Evolutionary conservation across 176 grass and related monocot genomes (phyloP).

Genomic region (Hyparrhenia diplandra): DNA sequence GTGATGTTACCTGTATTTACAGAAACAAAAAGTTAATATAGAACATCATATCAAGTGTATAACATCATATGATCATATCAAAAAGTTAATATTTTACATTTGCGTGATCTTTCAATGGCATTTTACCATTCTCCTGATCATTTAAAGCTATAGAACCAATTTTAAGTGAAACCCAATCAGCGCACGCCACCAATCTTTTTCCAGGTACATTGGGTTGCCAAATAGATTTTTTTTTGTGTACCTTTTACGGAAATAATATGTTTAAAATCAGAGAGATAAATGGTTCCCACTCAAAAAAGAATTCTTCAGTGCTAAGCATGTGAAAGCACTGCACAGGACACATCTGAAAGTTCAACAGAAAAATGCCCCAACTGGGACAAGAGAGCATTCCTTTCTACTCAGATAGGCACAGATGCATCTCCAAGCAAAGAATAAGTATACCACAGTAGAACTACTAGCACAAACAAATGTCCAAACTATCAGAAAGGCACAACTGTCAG

Average conservation of each 20-base stretch:
- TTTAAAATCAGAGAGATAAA: neutral
- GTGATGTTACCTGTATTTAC: slow-evolving; percentile 66
- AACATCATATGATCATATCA: too few relatives aligned
- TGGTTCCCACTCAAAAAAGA: neutral
- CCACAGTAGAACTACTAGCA: neutral
- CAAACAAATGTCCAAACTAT: neutral
- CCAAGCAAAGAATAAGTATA: neutral
- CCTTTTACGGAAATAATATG: neutral
- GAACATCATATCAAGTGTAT: neutral
- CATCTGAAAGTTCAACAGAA: neutral
- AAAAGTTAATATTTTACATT: too few relatives aligned
- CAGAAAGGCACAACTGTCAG: neutral
- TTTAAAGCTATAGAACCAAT: neutral
- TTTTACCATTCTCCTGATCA: neutral
- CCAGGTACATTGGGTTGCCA: neutral
- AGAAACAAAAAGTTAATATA: neutral
- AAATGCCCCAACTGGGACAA: neutral
- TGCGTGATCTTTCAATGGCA: neutral
- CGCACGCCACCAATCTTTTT: neutral
- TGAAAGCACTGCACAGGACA: neutral
- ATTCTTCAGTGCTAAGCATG: neutral
- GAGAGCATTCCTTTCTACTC: neutral
- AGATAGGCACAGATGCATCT: neutral
- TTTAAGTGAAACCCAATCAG: neutral
- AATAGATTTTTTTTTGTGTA: neutral